Evolutionary conservation across 345 rosid species (phyloP).

Genomic region (Eucalyptus sp.): DNA sequence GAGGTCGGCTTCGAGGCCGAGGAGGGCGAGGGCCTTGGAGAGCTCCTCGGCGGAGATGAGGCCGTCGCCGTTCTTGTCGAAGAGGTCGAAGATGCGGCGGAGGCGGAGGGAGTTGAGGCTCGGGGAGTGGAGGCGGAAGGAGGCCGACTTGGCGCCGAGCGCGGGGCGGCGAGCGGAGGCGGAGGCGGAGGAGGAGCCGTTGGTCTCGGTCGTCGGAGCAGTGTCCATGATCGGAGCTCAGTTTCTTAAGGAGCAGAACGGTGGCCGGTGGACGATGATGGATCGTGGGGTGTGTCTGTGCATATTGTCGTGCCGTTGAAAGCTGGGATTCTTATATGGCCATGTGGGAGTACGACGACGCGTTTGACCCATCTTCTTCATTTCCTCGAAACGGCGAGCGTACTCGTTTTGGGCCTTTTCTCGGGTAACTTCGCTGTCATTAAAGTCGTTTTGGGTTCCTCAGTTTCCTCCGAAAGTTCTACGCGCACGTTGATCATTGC

Average conservation of each 20-base stretch:
- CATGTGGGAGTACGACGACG: neutral
- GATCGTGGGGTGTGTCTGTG: neutral
- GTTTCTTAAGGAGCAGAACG: neutral
- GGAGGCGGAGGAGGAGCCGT: neutral
- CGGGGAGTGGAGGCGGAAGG: slow-evolving; percentile 49
- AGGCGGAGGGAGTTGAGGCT: slow-evolving; percentile 65
- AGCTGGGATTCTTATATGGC: neutral
- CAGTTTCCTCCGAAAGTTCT: neutral
- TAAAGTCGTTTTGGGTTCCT: neutral
- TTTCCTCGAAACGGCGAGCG: neutral
- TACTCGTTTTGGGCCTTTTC: accelerated
- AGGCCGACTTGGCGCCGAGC: slow-evolving; percentile 1
- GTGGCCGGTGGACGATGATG: neutral
- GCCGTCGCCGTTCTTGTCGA: slow-evolving; percentile 77
- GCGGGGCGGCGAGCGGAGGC: neutral
- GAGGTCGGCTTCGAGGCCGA: slow-evolving; percentile 59
- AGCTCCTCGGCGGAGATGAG: slow-evolving; percentile 58
- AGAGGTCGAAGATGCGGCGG: slow-evolving; percentile 63
- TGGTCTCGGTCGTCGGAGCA: neutral
- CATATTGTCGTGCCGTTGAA: accelerated
- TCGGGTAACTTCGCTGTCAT: accelerated
- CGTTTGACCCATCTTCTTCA: neutral
- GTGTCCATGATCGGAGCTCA: neutral
- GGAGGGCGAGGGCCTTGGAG: slow-evolving; percentile 45
- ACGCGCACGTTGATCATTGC: neutral